Base-by-base conservation (phyloP, 768 basidiomycete species). In the Dacryopinax spathularia region DNA sequence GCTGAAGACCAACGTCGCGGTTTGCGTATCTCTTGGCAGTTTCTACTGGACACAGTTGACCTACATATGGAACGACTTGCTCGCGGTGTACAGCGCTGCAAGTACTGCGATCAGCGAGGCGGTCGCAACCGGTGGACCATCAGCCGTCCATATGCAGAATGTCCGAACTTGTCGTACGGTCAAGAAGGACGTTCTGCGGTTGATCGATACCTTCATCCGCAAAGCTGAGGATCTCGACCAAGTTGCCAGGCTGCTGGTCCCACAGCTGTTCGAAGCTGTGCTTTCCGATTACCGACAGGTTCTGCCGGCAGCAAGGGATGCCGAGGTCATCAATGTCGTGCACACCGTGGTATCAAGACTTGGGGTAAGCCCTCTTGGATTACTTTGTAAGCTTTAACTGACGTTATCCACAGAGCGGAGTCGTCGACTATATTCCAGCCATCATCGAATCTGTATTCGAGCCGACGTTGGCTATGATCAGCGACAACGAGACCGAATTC, bases 21-120 rank as follows among this genome's bases (percentile, higher is more conserved):
- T 95, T 0, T 98, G 94, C 75, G 90, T 89, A 1, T 96, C 93
- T 25, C 96, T 98, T 66, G 95, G 96, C 44, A 88, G 87, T 69
- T 94, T 97, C 79, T 99, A 95, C 75, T 79, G 94, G 0, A 95
- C 95, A n/a, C 96, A 99, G 72, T 84, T 98, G 39, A 91, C 91
- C 1, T 85, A 93, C 35, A 84, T 98, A 73, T 99, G 95, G 81
- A 77, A 96, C 69, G 96, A 99, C 73, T 96, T 98, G 92, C 82
- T 99, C 39, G 95, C 94, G 16, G 77, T 99, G 63, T 99, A 99
- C 78, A 92, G 93, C 72, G 95, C 95, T 9, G 95, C 96, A 66
- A 94, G 91, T 68, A 87, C 89, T 22, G 94, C 97, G 69, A 95
- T 99, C 72, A 95, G 90, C 69, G 88, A 94, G 72, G 89, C 89